Percentiles rank a stretch among this genome's conserved stretches.
phyloP scores from a whole-genome alignment of 139 green algal genomes.

The Dunaliella primolecta region DNA sequence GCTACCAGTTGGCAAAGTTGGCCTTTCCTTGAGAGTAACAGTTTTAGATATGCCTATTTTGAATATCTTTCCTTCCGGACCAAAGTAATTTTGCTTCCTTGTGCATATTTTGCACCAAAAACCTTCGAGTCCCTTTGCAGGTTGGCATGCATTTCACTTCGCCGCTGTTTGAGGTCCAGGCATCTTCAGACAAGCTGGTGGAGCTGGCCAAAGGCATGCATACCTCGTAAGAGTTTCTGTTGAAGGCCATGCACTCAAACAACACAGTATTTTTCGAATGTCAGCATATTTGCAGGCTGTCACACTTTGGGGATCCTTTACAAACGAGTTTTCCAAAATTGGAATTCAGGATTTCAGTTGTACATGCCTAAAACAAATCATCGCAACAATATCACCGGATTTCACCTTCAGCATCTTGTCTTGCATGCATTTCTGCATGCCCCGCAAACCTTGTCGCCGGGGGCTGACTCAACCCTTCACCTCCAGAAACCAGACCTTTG shows the following conservation, averaged over 20 bases:
- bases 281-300: background rate
- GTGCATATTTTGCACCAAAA: too few relatives aligned
- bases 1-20: too few relatives aligned
- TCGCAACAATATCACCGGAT: background rate
- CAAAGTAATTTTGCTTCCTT: too few relatives aligned
- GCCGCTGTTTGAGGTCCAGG: slow-evolving; percentile 47
- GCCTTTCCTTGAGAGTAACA: too few relatives aligned
- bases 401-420: background rate
- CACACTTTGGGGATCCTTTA: background rate
- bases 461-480: too few relatives aligned
- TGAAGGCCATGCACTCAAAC: background rate
- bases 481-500: slow-evolving; percentile 43
- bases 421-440: background rate
- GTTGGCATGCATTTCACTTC: slow-evolving; percentile 90
- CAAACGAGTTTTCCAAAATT: background rate
- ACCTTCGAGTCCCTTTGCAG: too few relatives aligned
- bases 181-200: slow-evolving; percentile 86
- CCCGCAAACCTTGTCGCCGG: background rate
- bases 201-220: slow-evolving; percentile 82
- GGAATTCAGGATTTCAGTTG: too few relatives aligned
- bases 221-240: slow-evolving; percentile 38
- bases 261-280: background rate
- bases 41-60: too few relatives aligned
- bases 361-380: background rate
- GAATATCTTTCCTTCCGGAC: too few relatives aligned